Evolutionary conservation across 305 asterid species (phyloP).

Genomic region (Fraxinus sp.): DNA sequence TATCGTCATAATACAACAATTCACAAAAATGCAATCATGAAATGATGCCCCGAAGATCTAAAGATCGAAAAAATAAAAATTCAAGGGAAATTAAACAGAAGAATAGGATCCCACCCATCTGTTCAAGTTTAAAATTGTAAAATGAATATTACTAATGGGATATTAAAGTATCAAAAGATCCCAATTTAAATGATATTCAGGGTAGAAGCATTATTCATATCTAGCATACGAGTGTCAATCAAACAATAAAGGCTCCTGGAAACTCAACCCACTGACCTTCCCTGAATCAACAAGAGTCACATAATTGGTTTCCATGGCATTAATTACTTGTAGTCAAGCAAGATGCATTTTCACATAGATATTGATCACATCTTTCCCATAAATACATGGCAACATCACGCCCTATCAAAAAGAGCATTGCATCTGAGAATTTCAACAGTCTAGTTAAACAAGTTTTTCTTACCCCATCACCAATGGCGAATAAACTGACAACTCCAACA

Average conservation of each 20-base stretch:
- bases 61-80: not conserved
- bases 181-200: not conserved
- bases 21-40: not conserved
- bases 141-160: not conserved
- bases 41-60: not conserved
- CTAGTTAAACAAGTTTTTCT: slow-evolving; percentile 26
- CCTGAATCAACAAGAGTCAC: not conserved
- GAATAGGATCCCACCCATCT: not conserved
- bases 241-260: not conserved
- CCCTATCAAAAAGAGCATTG: not conserved
- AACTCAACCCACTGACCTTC: not conserved
- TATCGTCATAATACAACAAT: not conserved
- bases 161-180: not conserved
- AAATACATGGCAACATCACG: not conserved
- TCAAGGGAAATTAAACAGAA: not conserved
- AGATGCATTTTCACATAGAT: not conserved
- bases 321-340: not conserved
- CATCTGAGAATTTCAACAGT: not conserved
- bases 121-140: not conserved
- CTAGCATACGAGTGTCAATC: not conserved
- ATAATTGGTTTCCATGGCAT: not conserved
- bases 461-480: slow-evolving; percentile 93
- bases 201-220: not conserved
- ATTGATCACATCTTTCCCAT: not conserved
- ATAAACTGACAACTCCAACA: slow-evolving; percentile 52